Conservation (phyloP, 257 asterid genomes). For the Solanum paucissectum region DNA sequence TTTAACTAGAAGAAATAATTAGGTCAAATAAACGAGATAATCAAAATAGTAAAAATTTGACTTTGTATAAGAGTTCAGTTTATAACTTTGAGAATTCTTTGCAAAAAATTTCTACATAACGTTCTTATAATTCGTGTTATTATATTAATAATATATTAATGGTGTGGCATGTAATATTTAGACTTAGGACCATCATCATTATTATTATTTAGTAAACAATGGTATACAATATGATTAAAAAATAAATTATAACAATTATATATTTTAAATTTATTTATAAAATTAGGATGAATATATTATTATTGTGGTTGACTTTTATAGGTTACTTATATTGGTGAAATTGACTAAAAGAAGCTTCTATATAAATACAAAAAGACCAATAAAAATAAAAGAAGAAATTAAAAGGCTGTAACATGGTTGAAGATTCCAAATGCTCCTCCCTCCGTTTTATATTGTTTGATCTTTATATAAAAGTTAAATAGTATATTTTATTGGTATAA, state of each 20-base stretch:
- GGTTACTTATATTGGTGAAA: conserved; percentile 5
- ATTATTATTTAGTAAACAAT: background rate
- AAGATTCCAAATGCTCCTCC: background rate
- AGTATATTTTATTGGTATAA: too few species aligned
- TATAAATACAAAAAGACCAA: background rate
- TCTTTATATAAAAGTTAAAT: too few species aligned
- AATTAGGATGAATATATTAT: too few species aligned
- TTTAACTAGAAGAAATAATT: background rate
- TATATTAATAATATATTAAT: background rate
- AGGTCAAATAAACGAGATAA: background rate
- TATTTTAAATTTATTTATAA: too few species aligned
- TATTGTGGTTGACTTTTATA: conserved; percentile 3
- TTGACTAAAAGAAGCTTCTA: background rate
- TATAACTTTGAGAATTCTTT: background rate
- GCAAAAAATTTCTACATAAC: background rate
- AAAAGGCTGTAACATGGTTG: background rate
- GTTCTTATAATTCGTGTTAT: background rate
- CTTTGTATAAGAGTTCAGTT: background rate
- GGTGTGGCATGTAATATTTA: conserved; percentile 7
- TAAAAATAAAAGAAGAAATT: background rate
- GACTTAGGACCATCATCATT: background rate
- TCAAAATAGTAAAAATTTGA: background rate
- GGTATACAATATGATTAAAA: background rate
- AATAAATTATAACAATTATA: too few species aligned
- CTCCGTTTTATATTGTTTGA: too few species aligned